phyloP scores from a whole-genome alignment of 805 yeast genomes.

The Candida ipomoeae region DNA sequence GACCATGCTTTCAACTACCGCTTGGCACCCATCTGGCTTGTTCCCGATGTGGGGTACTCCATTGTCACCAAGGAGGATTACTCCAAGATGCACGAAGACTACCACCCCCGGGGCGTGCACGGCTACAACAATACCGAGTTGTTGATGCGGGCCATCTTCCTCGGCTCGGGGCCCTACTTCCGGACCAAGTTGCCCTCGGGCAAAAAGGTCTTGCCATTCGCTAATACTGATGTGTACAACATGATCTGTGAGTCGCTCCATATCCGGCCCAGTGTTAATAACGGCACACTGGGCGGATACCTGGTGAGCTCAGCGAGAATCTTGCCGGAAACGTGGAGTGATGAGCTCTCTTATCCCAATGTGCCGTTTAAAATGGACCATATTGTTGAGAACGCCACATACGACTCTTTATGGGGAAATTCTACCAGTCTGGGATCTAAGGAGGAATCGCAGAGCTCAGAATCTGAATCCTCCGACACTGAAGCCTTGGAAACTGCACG shows the following conservation, averaged over 20 bases:
- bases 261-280: conserved; percentile 50
- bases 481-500: too few relatives aligned
- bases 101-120: conserved; percentile 72
- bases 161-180: conserved; percentile 81
- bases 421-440: too few relatives aligned
- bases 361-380: conserved; percentile 45
- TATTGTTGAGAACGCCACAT: conserved; percentile 46
- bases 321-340: conserved; percentile 46
- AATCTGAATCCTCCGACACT: neutral
- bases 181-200: conserved; percentile 24
- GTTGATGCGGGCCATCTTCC: conserved; percentile 77
- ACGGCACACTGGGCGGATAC: conserved; percentile 42
- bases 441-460: too few relatives aligned
- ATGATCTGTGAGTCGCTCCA: conserved; percentile 63
- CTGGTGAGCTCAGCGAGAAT: conserved; percentile 23
- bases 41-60: conserved; percentile 80
- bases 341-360: conserved; percentile 45
- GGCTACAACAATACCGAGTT: conserved; percentile 78
- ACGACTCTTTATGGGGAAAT: conserved; percentile 40
- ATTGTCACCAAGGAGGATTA: conserved; percentile 58
- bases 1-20: conserved; percentile 49
- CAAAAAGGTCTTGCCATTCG: conserved; percentile 54
- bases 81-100: conserved; percentile 45
- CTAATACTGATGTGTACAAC: conserved; percentile 69
- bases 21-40: conserved; percentile 80